Percentiles rank a stretch among this genome's conserved stretches.
Evolutionary conservation across 192 early-diverging fungal species (phyloP).

Genomic region (Coemansia umbellata): DNA sequence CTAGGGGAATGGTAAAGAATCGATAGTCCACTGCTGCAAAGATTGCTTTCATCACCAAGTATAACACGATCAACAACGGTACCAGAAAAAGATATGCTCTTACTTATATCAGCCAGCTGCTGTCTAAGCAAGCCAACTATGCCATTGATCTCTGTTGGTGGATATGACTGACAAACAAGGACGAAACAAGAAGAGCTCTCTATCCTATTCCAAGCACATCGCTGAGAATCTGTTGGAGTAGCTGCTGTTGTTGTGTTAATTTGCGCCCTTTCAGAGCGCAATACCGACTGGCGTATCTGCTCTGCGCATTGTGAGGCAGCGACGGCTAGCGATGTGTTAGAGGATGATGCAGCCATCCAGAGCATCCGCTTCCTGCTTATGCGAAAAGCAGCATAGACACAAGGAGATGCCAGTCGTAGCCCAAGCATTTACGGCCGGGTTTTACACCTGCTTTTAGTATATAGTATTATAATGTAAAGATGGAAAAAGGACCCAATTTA

Average conservation of each 20-base stretch:
- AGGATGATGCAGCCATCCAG: conserved; percentile 32
- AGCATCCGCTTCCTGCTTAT: conserved; percentile 3
- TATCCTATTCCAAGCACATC: no score
- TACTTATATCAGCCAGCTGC: neutral
- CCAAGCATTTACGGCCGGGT: no score
- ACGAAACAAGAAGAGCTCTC: conserved; percentile 35
- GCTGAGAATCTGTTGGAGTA: no score
- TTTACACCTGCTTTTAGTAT: no score
- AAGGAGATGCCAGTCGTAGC: neutral
- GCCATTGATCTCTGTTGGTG: conserved; percentile 6
- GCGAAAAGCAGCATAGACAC: neutral
- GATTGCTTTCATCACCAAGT: neutral
- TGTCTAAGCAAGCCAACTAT: neutral
- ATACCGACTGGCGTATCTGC: no score
- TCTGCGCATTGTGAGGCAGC: conserved; percentile 10
- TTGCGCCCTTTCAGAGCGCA: no score
- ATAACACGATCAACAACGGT: conserved; percentile 28
- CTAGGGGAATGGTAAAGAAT: conserved; percentile 19
- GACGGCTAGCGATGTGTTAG: conserved; percentile 1
- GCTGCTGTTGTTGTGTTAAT: no score
- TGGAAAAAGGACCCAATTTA: no score
- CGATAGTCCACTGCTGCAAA: conserved; percentile 6
- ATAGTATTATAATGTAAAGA: no score
- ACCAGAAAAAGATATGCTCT: neutral
- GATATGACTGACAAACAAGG: conserved; percentile 33